These are phyloP conservation scores for Sonneratia alba DNA, from an alignment of 345 rosid genomes.

Conservation along the genomic window DNA sequence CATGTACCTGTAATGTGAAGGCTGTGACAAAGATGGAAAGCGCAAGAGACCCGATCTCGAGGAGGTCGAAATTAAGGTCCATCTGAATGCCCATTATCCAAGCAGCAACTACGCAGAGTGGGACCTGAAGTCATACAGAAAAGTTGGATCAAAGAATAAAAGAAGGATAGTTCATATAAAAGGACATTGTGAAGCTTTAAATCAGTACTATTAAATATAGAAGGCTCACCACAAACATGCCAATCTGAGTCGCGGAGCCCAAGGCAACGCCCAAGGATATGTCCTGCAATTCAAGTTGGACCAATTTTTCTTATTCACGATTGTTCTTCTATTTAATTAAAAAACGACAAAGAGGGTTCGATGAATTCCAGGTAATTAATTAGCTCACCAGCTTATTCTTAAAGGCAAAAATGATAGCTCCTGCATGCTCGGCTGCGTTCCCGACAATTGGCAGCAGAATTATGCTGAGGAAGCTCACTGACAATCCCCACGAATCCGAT, in stretches of 20 bases:
- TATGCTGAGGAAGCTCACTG: slow-evolving; percentile 81
- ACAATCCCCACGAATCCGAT: slow-evolving; percentile 80
- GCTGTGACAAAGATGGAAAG: slow-evolving; percentile 52
- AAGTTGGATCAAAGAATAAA: no score
- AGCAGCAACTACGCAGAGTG: slow-evolving; percentile 49
- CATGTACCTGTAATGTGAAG: slow-evolving; percentile 64
- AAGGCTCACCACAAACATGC: slow-evolving; percentile 65
- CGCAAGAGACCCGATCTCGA: slow-evolving; percentile 78
- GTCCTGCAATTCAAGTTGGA: slow-evolving; percentile 36
- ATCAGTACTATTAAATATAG: no score
- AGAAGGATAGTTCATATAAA: no score
- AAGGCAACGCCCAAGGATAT: slow-evolving; percentile 83
- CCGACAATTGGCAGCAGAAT: slow-evolving; percentile 88
- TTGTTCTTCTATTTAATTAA: no score
- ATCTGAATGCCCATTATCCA: slow-evolving; percentile 75
- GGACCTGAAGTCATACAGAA: slow-evolving; percentile 38
- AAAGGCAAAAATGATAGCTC: slow-evolving; percentile 88
- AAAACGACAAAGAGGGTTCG: no score
- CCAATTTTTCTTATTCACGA: not conserved
- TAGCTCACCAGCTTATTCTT: slow-evolving; percentile 75
- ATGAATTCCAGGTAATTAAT: not conserved
- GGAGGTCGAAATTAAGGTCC: slow-evolving; percentile 76
- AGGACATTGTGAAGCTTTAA: not conserved
- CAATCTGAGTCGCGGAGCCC: slow-evolving; percentile 83
- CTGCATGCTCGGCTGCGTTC: slow-evolving; percentile 94